These are phyloP conservation scores for Coccinonectria pachysandricola DNA, from an alignment of 2,329 filamentous ascomycete species.

Conservation along the genomic window DNA sequence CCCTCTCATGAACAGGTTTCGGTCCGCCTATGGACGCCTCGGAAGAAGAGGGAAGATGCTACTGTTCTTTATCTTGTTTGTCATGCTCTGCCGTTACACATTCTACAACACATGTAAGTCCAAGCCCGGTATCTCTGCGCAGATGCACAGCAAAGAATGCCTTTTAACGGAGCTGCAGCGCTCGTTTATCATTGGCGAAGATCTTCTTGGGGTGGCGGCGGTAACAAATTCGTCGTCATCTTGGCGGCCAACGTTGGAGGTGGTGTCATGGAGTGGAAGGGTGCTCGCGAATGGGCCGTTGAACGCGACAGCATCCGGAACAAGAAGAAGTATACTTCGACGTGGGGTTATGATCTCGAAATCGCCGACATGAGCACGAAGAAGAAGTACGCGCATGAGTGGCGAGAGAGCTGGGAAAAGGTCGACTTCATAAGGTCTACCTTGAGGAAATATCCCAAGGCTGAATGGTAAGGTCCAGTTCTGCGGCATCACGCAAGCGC, in stretches of 20 bases:
- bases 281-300: constrained; percentile 93
- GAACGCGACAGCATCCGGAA: constrained; percentile 93
- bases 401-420: constrained; percentile 99
- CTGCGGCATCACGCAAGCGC: background rate
- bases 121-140: too few relatives aligned
- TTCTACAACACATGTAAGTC: constrained; percentile 67
- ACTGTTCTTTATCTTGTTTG: constrained; percentile 45
- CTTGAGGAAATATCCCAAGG: constrained; percentile 87
- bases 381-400: constrained; percentile 97
- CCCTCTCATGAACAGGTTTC: constrained; percentile 37
- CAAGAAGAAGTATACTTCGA: constrained; percentile 76
- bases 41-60: constrained; percentile 57
- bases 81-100: constrained; percentile 52
- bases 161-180: constrained; percentile 28
- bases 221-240: constrained; percentile 87
- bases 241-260: constrained; percentile 89
- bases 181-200: constrained; percentile 57
- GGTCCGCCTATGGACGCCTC: constrained; percentile 37
- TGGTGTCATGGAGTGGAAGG: constrained; percentile 99
- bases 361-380: constrained; percentile 98
- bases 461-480: constrained; percentile 69
- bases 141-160: too few relatives aligned
- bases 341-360: constrained; percentile 93
- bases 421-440: constrained; percentile 84
- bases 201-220: constrained; percentile 64